phyloP scores from a whole-genome alignment of 163 green algal genomes.

The Coccomyxa subellipsoidea region DNA sequence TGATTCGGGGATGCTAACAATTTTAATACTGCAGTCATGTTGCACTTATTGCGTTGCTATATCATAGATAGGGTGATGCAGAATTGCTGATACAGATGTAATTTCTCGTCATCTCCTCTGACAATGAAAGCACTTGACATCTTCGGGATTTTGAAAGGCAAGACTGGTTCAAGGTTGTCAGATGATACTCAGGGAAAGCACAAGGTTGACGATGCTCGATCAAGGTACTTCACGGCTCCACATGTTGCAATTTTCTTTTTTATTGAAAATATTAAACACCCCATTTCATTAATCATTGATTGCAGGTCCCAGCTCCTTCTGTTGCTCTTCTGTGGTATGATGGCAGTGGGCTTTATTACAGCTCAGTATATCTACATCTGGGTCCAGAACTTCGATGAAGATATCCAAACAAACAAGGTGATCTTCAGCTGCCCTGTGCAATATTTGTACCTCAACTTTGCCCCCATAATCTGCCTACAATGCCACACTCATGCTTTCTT shows the following conservation, averaged over 20 bases:
- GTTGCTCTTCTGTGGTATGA: background rate
- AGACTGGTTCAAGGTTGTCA: background rate
- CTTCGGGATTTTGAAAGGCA: background rate
- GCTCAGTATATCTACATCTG: slow-evolving; percentile 12
- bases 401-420: background rate
- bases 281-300: no score
- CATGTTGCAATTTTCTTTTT: background rate
- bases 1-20: no score
- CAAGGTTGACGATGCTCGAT: background rate
- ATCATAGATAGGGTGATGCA: no score
- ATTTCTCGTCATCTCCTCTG: no score
- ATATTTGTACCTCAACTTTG: background rate
- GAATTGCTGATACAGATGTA: no score
- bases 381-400: background rate
- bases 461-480: background rate
- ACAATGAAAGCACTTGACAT: background rate
- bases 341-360: background rate
- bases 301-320: background rate
- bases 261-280: background rate
- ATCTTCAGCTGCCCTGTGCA: background rate
- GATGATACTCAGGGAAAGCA: background rate
- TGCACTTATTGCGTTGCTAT: no score
- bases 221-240: background rate
- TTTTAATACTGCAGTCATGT: no score
- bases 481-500: background rate